Base-by-base conservation (phyloP, 805 yeast species). In the Jamesozyma lodderae region DNA sequence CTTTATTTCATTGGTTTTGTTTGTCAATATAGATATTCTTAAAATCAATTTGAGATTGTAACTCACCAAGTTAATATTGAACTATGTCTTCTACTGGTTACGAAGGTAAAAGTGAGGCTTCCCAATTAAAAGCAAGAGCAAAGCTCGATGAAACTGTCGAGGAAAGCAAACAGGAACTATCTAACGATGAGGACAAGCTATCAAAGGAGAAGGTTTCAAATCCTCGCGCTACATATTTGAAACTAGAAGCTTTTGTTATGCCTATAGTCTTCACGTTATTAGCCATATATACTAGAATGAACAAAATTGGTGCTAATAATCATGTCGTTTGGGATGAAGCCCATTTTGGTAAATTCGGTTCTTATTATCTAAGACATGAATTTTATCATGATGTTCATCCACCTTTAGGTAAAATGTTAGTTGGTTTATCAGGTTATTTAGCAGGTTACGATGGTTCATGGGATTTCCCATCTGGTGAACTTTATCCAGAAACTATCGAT, bases 251-350 rank as follows among this genome's bases (percentile, higher is more conserved):
- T 4, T 36, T 58, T 31, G 40, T 63, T 8, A 68, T 68, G 36
- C 76, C 79, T 2, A 23, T 72, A 3, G 4, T 68, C 1, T 55
- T 73, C 37, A 72, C 78, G 0, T 47, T 49, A 0, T 23, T 71
- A 2, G 68, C 82, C 4, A 60, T 72, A 21, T 73, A 67, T 44
- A 70, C 77, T 5, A 69, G 92, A 52, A 67, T 79, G 44, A 70
- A 77, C 51, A 68, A 70, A 28, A 77, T 83, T 34, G 77, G 73
- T 16, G 60, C 62, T 27, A 69, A 77, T 40, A 59, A 72, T 34
- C 68, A 67, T 37, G 90, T 83, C 36, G 79, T 81, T 11, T 83
- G 94, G 94, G 94, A 83, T 64, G 94, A 83, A 60, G 92, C 94
- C 6, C 94, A 83, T 67, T 83, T 83, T 56, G 94, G 92, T 33